Conservation (phyloP, 805 yeast genomes). For the Torulaspora indica region DNA sequence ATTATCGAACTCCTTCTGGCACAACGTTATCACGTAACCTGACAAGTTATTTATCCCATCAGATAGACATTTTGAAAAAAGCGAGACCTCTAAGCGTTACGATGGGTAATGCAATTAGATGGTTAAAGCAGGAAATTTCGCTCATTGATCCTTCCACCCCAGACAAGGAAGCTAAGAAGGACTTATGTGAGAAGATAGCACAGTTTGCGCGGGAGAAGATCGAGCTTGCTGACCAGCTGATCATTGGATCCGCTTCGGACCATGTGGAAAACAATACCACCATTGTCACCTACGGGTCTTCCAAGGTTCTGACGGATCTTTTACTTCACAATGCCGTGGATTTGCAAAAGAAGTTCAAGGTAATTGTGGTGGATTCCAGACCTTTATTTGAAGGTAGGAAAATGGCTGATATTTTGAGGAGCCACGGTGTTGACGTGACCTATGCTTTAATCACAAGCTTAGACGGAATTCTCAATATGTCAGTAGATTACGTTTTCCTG, state of each 20-base stretch:
- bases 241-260: conserved; percentile 70
- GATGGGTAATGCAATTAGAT: conserved; percentile 97
- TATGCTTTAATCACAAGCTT: conserved; percentile 78
- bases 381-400: conserved; percentile 92
- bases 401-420: conserved; percentile 59
- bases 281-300: conserved; percentile 81
- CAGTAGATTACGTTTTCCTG: conserved; percentile 79
- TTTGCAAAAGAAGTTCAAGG: conserved; percentile 64
- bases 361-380: conserved; percentile 85
- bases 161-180: conserved; percentile 55
- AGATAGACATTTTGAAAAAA: conserved; percentile 84
- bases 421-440: conserved; percentile 59
- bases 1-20: conserved; percentile 79
- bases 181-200: conserved; percentile 64
- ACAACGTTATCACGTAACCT: conserved; percentile 83
- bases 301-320: conserved; percentile 73
- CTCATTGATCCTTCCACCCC: conserved; percentile 66
- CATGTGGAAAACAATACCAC: conserved; percentile 75
- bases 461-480: conserved; percentile 70
- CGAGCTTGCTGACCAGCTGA: conserved; percentile 75
- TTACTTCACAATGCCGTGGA: conserved; percentile 62
- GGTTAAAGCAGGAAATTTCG: conserved; percentile 93
- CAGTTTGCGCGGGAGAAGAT: conserved; percentile 80
- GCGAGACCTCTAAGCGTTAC: conserved; percentile 88
- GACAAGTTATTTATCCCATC: conserved; percentile 82